phyloP scores from a whole-genome alignment of 1,284 basidiomycete species.

The Wallemia hederae region DNA sequence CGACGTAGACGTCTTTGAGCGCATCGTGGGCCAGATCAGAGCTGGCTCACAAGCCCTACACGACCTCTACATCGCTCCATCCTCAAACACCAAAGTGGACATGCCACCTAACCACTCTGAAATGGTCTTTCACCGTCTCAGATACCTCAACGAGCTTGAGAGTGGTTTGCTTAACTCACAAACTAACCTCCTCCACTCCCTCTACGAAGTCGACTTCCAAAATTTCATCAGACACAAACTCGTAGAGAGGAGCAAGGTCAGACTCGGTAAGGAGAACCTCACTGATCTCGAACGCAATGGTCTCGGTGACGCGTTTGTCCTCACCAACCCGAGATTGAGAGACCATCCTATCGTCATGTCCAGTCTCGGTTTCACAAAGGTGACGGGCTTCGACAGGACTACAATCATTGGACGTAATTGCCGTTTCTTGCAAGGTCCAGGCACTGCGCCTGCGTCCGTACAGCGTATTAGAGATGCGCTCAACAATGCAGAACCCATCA shows the following conservation, averaged over 20 bases:
- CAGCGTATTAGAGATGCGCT: constrained; percentile 8
- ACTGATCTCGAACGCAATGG: constrained; percentile 1
- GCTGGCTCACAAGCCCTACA: background rate
- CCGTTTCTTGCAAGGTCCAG: constrained; percentile 11
- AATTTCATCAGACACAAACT: constrained; percentile 4
- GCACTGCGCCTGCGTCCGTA: constrained; percentile 7
- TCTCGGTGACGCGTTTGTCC: constrained; percentile 2
- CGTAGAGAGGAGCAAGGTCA: constrained; percentile 4
- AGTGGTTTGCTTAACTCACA: background rate
- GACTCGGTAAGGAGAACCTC: constrained; percentile 2
- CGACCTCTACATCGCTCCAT: background rate
- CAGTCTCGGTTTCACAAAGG: constrained; percentile 1
- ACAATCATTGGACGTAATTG: constrained; percentile 6
- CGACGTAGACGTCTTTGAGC: background rate
- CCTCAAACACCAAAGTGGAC: background rate
- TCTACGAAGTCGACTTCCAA: constrained; percentile 5
- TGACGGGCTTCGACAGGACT: constrained; percentile 2
- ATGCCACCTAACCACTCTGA: background rate
- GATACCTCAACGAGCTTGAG: background rate
- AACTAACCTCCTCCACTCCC: constrained; percentile 2
- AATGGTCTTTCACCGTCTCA: background rate
- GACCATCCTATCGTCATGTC: constrained; percentile 5
- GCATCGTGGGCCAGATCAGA: background rate
- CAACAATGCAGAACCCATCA: constrained; percentile 5
- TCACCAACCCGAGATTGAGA: constrained; percentile 4